Evolutionary conservation across 2,329 filamentous ascomycete species (phyloP).

Genomic region (Phyllosticta citribraziliensis): DNA sequence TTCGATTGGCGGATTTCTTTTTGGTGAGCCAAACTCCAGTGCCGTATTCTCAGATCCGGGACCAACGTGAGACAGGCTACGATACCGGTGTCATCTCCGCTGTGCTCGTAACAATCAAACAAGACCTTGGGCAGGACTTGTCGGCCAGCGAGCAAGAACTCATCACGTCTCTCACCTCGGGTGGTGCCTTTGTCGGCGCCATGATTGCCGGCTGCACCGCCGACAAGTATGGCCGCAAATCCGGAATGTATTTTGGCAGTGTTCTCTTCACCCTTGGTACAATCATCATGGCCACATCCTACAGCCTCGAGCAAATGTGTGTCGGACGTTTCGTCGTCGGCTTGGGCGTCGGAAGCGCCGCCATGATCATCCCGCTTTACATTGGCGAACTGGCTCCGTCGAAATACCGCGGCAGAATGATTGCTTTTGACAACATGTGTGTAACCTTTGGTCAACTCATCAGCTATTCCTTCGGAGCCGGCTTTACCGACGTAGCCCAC

Average conservation of each 20-base stretch:
- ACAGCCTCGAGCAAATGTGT: constrained; percentile 19
- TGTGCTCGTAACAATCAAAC: constrained; percentile 26
- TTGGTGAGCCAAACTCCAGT: constrained; percentile 4
- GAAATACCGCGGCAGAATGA: constrained; percentile 26
- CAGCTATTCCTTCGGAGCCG: constrained; percentile 24
- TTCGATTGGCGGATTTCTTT: constrained; percentile 14
- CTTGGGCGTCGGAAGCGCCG: constrained; percentile 19
- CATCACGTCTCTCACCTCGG: constrained; percentile 30
- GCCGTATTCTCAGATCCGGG: background rate
- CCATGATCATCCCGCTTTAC: constrained; percentile 23
- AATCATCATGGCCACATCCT: constrained; percentile 21
- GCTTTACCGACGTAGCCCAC: constrained; percentile 25
- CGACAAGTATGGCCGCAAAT: constrained; percentile 24
- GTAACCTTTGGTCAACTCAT: constrained; percentile 23
- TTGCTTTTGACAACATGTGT: constrained; percentile 31
- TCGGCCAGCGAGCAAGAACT: constrained; percentile 24
- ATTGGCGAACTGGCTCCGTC: constrained; percentile 18
- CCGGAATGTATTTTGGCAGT: constrained; percentile 17
- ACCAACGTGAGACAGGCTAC: constrained; percentile 14
- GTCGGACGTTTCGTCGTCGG: too few species aligned
- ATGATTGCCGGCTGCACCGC: constrained; percentile 27
- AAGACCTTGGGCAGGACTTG: constrained; percentile 10
- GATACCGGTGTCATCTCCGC: constrained; percentile 31
- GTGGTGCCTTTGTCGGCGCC: constrained; percentile 28
- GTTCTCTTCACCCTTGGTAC: constrained; percentile 19